These are phyloP conservation scores for Prosopis cineraria DNA, from an alignment of 306 rosid species.

Conservation along the genomic window DNA sequence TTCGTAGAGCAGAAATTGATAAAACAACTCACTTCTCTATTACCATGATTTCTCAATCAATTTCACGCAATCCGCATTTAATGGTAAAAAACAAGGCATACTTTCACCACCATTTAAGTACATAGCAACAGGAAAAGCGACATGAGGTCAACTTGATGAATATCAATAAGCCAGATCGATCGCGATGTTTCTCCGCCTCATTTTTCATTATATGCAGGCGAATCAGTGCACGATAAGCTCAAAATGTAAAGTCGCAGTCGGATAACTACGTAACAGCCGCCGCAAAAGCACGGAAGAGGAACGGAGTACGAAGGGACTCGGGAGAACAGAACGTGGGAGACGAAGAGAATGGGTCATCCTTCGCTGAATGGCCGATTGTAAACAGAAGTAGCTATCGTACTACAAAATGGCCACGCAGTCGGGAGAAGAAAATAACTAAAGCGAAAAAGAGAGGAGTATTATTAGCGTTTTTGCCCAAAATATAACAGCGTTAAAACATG, in stretches of 20 bases:
- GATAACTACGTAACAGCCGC: background rate
- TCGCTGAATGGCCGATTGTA: background rate
- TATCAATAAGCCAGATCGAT: slow-evolving; percentile 22
- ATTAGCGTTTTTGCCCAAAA: too few species aligned
- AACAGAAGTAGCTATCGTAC: background rate
- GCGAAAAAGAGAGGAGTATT: background rate
- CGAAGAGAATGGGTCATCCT: background rate
- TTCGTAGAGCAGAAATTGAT: background rate
- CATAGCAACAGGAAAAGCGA: background rate
- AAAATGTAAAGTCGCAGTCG: background rate
- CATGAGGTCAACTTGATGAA: background rate
- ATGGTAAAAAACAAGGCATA: background rate
- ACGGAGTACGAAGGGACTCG: background rate
- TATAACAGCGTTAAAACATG: too few species aligned
- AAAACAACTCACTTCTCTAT: background rate
- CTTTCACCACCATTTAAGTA: too few species aligned
- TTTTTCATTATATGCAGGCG: background rate
- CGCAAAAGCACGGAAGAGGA: background rate
- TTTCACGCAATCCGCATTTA: background rate
- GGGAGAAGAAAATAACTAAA: slow-evolving; percentile 24
- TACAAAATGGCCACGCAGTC: slow-evolving; percentile 7
- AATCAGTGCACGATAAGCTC: background rate
- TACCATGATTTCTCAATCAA: background rate
- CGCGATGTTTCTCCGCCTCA: background rate
- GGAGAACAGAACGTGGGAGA: background rate